phyloP scores from a whole-genome alignment of 495 filamentous ascomycete species.

The Umbilicaria muhlenbergii region DNA sequence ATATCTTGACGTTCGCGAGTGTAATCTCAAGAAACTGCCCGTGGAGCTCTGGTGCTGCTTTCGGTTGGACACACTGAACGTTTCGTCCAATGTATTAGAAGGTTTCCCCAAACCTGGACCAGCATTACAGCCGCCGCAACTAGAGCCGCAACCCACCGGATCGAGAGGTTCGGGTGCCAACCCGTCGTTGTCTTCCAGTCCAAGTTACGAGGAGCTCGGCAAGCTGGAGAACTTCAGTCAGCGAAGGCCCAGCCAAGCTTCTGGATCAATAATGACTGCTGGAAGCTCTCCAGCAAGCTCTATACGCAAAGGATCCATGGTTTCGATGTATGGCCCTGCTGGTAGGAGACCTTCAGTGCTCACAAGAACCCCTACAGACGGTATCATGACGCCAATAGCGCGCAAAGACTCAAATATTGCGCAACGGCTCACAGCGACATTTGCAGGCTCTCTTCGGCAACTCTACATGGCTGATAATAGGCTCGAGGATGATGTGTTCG shows the following conservation, averaged over 20 bases:
- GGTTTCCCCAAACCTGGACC: slow-evolving; percentile 74
- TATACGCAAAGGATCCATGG: slow-evolving; percentile 65
- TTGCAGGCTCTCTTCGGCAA: slow-evolving; percentile 68
- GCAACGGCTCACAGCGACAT: slow-evolving; percentile 58
- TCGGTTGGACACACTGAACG: slow-evolving; percentile 80
- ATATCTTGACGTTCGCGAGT: slow-evolving; percentile 75
- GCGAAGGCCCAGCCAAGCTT: slow-evolving; percentile 73
- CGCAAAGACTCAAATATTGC: slow-evolving; percentile 82
- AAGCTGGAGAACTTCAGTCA: slow-evolving; percentile 44
- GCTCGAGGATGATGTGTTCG: slow-evolving; percentile 84
- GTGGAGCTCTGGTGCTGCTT: slow-evolving; percentile 86
- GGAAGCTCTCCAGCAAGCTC: slow-evolving; percentile 50
- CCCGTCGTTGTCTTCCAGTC: slow-evolving; percentile 36
- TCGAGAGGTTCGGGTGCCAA: slow-evolving; percentile 29
- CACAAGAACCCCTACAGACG: slow-evolving; percentile 46
- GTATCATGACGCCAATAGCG: slow-evolving; percentile 38
- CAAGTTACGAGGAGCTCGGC: slow-evolving; percentile 63
- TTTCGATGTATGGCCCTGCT: slow-evolving; percentile 58
- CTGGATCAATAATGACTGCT: slow-evolving; percentile 56
- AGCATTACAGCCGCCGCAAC: slow-evolving; percentile 28
- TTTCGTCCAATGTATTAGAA: slow-evolving; percentile 83
- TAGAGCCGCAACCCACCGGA: slow-evolving; percentile 29
- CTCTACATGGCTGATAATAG: slow-evolving; percentile 88
- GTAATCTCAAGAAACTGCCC: slow-evolving; percentile 77
- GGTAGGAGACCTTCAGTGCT: slow-evolving; percentile 74